These are phyloP conservation scores for Debaryomyces hansenii DNA, from an alignment of 805 yeast genomes.

Conservation along the genomic window DNA sequence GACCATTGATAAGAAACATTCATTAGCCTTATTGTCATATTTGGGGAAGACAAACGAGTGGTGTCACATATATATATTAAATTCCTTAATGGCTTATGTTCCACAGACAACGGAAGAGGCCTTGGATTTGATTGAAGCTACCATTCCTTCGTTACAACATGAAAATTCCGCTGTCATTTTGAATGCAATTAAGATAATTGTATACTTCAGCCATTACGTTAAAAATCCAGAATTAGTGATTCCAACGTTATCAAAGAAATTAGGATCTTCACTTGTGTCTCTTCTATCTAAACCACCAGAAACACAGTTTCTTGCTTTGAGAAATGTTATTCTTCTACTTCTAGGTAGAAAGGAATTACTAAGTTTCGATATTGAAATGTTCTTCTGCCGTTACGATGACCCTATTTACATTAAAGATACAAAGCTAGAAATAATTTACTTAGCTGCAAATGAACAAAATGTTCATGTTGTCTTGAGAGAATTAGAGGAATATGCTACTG, in stretches of 20 bases:
- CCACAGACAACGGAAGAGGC: conserved; percentile 75
- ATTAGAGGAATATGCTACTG: conserved; percentile 82
- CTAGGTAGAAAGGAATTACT: conserved; percentile 63
- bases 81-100: conserved; percentile 63
- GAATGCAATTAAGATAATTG: conserved; percentile 69
- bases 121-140: conserved; percentile 57
- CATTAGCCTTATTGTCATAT: conserved; percentile 32
- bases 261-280: conserved; percentile 69
- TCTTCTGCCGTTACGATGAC: conserved; percentile 82
- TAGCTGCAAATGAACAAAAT: conserved; percentile 68
- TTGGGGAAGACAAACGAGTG: conserved; percentile 56
- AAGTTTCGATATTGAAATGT: conserved; percentile 69
- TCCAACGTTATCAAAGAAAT: conserved; percentile 52
- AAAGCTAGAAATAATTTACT: conserved; percentile 80
- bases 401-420: conserved; percentile 88
- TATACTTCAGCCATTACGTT: conserved; percentile 74
- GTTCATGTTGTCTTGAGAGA: conserved; percentile 66
- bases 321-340: conserved; percentile 76
- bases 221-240: conserved; percentile 53
- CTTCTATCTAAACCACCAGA: conserved; percentile 77
- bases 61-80: conserved; percentile 69
- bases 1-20: conserved; percentile 50
- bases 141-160: conserved; percentile 73
- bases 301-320: conserved; percentile 74
- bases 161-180: conserved; percentile 79